Evolutionary conservation across 345 rosid genomes (phyloP).

Genomic region (Citrus australasica): DNA sequence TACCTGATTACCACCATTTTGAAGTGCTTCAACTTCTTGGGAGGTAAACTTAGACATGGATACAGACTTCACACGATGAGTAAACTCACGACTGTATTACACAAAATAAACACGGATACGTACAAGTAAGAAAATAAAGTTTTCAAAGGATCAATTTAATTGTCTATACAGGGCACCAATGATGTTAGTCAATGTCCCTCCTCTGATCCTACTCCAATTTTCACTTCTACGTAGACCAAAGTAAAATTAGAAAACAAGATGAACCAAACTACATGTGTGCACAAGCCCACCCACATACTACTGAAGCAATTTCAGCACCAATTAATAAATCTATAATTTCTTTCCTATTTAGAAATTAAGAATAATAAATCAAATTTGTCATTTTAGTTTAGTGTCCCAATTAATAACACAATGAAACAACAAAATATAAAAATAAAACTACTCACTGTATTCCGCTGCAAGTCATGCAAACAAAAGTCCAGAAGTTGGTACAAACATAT

Average conservation of each 20-base stretch:
- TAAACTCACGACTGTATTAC: conserved; percentile 82
- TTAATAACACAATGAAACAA: not conserved
- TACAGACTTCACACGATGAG: conserved; percentile 97
- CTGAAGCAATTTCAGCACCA: not conserved
- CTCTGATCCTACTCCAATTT: not conserved
- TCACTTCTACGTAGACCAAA: not conserved
- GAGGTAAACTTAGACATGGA: conserved; percentile 95
- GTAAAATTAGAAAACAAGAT: conserved; percentile 1
- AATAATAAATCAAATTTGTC: not conserved
- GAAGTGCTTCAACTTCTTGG: conserved; percentile 96
- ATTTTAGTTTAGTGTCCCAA: not conserved
- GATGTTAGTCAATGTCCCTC: not conserved
- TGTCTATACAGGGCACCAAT: not conserved
- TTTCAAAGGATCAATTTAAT: not conserved
- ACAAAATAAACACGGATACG: conserved; percentile 5
- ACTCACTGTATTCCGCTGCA: conserved; percentile 99
- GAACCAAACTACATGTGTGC: not conserved
- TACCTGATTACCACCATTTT: conserved; percentile 99
- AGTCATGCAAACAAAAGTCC: conserved; percentile 88
- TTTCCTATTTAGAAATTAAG: not conserved
- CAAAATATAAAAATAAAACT: not conserved
- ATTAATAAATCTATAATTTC: not conserved
- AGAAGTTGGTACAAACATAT: conserved; percentile 88
- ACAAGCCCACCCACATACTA: not conserved
- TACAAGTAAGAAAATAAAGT: conserved; percentile 9